Percentiles rank a stretch among this genome's conserved stretches.
These are phyloP conservation scores for Wickerhamia fluorescens DNA, from an alignment of 805 yeast genomes.

Conservation along the genomic window DNA sequence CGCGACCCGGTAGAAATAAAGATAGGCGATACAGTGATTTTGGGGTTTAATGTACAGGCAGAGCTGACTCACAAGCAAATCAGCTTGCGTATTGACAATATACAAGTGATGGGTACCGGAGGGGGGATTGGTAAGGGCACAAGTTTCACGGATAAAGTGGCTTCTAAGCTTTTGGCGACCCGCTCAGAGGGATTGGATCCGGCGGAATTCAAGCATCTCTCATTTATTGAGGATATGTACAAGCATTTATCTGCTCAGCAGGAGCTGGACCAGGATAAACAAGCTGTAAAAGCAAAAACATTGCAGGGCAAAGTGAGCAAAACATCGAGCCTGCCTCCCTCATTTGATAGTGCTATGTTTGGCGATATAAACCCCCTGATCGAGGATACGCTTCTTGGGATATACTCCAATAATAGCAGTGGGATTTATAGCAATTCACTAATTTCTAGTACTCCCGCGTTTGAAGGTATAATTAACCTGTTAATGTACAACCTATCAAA, in stretches of 20 bases:
- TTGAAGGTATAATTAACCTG: constrained; percentile 49
- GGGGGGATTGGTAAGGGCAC: constrained; percentile 7
- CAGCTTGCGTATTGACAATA: constrained; percentile 72
- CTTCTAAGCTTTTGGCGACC: constrained; percentile 5
- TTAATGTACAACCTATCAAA: constrained; percentile 49
- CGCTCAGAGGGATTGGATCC: constrained; percentile 12
- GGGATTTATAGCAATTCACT: constrained; percentile 57
- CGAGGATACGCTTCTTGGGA: constrained; percentile 46
- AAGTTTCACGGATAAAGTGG: constrained; percentile 7
- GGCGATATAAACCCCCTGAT: constrained; percentile 47
- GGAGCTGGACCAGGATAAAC: background rate
- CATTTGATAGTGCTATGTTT: constrained; percentile 55
- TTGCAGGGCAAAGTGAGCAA: constrained; percentile 1
- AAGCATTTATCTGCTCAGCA: constrained; percentile 1
- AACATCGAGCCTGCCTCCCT: constrained; percentile 4
- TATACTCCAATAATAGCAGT: constrained; percentile 36
- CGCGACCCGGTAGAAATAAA: constrained; percentile 56
- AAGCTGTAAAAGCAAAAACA: background rate
- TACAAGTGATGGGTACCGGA: constrained; percentile 43
- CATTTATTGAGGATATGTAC: constrained; percentile 27
- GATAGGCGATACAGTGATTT: constrained; percentile 80
- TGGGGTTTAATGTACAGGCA: constrained; percentile 83
- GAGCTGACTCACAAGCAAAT: constrained; percentile 75
- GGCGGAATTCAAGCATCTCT: constrained; percentile 27
- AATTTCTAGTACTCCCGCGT: constrained; percentile 49